Evolutionary conservation across 2,329 filamentous ascomycete species (phyloP), one percentile per base, ranked within the genome.

Genomic region (Xylariaceae sp.): DNA sequence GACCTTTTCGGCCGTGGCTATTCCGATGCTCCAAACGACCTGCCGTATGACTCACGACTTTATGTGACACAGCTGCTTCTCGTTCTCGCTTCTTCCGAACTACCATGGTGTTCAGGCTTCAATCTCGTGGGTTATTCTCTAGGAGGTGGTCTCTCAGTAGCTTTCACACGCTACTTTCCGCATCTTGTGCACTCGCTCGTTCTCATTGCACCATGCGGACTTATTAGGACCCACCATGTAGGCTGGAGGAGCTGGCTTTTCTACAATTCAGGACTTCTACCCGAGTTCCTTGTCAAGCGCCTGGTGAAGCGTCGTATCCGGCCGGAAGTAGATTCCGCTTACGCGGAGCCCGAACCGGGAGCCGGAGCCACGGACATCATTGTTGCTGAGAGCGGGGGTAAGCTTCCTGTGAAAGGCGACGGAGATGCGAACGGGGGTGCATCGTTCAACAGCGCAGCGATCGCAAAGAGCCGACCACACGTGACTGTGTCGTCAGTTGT

Each of bases 1-100:
- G 86, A 90, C 64, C 75, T 89, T 44, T 89, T 85, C 56, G 89
- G 88, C 18, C 77, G 90, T 58, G 90, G 90, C 9, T 94, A 88
- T 63, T 88, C 84, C 0, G 87, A 90, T 62, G 77, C 77, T 1
- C 87, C 87, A 0, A 65, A 68, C 1, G 72, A 77, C 43, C 64
- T 82, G n/a, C 71, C 75, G 6, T 83, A 87, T 63, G 82, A 87
- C 63, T 70, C 76, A 12, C 73, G 77, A 1, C 77, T 90, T 5
- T 89, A 86, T 68, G 77, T 76, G 3, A 74, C 78, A 1, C 82
- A 89, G 64, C 81, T 89, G 33, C 69, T 87, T 32, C 72, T 86
- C 11, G 82, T 78, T 9, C 70, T 89, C n/a, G 74, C 79, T 1
- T 87, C 84, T 1, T 88, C 85, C 0, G 66, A 70, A 1, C 62